Evolutionary conservation across 768 basidiomycete genomes (phyloP).

Genomic region (Lentinula sp.): DNA sequence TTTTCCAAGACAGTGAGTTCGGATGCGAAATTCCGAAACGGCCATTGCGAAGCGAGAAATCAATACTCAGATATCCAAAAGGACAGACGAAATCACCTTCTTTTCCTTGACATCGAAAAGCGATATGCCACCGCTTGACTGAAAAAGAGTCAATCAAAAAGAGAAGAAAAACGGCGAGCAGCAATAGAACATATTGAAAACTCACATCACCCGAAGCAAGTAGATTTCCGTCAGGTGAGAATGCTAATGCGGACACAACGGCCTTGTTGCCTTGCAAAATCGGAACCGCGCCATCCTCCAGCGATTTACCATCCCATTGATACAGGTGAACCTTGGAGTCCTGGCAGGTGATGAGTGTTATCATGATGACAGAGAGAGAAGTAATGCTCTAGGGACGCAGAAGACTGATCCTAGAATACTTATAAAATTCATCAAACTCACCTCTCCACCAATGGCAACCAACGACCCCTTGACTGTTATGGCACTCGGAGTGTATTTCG

Average conservation of each 20-base stretch:
- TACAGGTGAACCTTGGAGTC: conserved; percentile 73
- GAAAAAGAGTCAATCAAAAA: background rate
- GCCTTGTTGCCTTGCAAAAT: conserved; percentile 63
- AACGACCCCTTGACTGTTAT: conserved; percentile 45
- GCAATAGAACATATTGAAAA: conserved; percentile 10
- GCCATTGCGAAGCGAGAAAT: too few relatives aligned
- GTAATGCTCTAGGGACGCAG: background rate
- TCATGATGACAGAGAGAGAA: background rate
- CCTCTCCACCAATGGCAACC: conserved; percentile 76
- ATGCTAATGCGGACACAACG: conserved; percentile 65
- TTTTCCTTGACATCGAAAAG: conserved; percentile 67
- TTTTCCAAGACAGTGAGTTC: background rate
- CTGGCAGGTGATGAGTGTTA: conserved; percentile 25
- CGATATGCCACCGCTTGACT: conserved; percentile 80
- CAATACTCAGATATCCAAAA: background rate
- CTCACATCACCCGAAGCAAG: conserved; percentile 86
- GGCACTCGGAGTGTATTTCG: conserved; percentile 48
- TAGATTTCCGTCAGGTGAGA: conserved; percentile 70
- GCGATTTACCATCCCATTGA: conserved; percentile 59
- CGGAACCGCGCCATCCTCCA: conserved; percentile 45
- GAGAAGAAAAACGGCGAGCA: background rate
- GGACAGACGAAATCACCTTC: conserved; percentile 33
- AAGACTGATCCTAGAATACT: too few relatives aligned
- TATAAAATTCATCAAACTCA: conserved; percentile 15
- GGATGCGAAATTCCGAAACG: background rate